These are phyloP conservation scores for Corrigiola litoralis DNA, from an alignment of 179 eudicot species.

Conservation along the genomic window DNA sequence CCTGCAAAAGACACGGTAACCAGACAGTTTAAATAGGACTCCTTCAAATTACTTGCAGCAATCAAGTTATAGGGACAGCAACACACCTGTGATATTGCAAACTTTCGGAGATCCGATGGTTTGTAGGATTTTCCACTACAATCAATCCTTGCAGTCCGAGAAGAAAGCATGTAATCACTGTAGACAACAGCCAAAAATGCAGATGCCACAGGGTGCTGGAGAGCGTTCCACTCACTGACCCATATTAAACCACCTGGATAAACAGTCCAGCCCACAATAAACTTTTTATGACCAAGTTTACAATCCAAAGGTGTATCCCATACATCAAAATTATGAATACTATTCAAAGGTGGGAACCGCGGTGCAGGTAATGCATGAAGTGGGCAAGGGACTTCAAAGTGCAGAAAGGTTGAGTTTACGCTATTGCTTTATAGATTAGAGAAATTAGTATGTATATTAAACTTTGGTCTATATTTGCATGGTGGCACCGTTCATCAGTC, in stretches of 20 bases:
- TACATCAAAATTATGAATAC: too few relatives aligned
- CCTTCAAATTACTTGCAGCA: background rate
- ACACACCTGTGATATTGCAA: slow-evolving; percentile 75
- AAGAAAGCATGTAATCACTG: slow-evolving; percentile 83
- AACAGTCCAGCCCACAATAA: background rate
- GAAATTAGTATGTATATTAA: too few relatives aligned
- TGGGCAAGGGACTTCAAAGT: too few relatives aligned
- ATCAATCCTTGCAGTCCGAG: slow-evolving; percentile 43
- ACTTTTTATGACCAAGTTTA: too few relatives aligned
- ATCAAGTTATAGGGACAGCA: background rate
- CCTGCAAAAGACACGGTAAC: slow-evolving; percentile 32
- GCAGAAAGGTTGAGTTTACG: too few relatives aligned
- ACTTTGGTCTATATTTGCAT: too few relatives aligned
- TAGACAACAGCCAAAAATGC: slow-evolving; percentile 78
- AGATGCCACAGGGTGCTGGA: slow-evolving; percentile 78
- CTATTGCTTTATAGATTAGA: too few relatives aligned
- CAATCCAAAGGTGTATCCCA: too few relatives aligned
- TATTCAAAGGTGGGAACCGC: too few relatives aligned
- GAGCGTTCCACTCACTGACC: slow-evolving; percentile 74
- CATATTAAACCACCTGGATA: slow-evolving; percentile 73
- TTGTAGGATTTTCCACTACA: slow-evolving; percentile 50
- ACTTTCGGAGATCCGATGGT: slow-evolving; percentile 59
- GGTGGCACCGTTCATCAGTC: too few relatives aligned
- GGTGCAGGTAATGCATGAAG: too few relatives aligned
- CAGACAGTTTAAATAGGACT: background rate